Conservation (phyloP, 495 filamentous ascomycete genomes). For the Podospora comata region DNA sequence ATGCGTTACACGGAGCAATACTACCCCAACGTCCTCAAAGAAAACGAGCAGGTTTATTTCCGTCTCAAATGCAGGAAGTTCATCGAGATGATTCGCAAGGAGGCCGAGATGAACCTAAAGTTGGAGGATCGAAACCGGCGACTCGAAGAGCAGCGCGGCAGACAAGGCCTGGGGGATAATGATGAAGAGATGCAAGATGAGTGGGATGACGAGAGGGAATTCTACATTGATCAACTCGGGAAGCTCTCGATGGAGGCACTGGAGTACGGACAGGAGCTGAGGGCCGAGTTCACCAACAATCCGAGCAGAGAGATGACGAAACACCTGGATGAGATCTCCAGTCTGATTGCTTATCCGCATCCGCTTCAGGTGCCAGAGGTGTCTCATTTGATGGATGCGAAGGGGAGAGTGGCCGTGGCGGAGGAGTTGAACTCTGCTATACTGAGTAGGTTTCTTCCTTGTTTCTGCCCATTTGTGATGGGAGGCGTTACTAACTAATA, state of each 20-base stretch:
- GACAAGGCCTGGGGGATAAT: constrained; percentile 57
- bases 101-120: constrained; percentile 61
- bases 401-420: constrained; percentile 73
- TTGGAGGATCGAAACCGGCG: constrained; percentile 31
- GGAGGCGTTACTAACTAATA: background rate
- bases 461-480: background rate
- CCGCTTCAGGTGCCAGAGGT: constrained; percentile 71
- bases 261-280: constrained; percentile 75
- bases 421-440: constrained; percentile 96
- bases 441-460: constrained; percentile 59
- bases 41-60: constrained; percentile 89
- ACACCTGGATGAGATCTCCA: constrained; percentile 80
- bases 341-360: constrained; percentile 81
- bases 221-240: constrained; percentile 43
- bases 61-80: constrained; percentile 87
- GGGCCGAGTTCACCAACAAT: constrained; percentile 71
- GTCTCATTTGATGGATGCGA: constrained; percentile 73
- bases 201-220: constrained; percentile 39
- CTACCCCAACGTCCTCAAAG: constrained; percentile 76
- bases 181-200: constrained; percentile 72
- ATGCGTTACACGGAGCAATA: constrained; percentile 73
- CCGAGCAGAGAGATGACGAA: constrained; percentile 63
- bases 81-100: constrained; percentile 89
- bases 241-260: constrained; percentile 64
- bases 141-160: constrained; percentile 12